These are phyloP conservation scores for Coniferiporia sulphurascens DNA, from an alignment of 1,284 basidiomycete genomes.

Conservation along the genomic window DNA sequence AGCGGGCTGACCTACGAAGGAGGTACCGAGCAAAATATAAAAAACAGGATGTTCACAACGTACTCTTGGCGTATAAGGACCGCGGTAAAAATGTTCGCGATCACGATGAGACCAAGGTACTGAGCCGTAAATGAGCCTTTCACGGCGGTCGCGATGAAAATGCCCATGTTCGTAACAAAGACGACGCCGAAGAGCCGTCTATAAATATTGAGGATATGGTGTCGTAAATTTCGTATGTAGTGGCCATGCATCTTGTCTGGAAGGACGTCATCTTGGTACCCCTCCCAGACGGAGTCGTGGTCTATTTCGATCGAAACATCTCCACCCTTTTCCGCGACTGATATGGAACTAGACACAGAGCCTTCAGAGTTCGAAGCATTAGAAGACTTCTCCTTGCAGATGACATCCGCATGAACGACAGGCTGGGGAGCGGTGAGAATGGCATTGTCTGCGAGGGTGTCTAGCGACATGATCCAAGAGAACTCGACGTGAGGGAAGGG, in stretches of 20 bases:
- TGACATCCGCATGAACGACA: too few relatives aligned
- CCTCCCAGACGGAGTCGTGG: conserved; percentile 21
- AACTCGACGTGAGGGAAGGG: too few relatives aligned
- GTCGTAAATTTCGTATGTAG: conserved; percentile 22
- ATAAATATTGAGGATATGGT: conserved; percentile 24
- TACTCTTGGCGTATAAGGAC: conserved; percentile 35
- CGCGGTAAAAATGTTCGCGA: conserved; percentile 33
- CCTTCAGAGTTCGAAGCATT: too few relatives aligned
- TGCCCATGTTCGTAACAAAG: conserved; percentile 24
- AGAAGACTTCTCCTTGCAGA: too few relatives aligned
- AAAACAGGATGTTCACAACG: conserved; percentile 33
- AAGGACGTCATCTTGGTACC: conserved; percentile 22
- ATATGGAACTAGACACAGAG: not conserved
- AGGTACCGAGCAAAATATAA: conserved; percentile 29
- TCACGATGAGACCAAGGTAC: conserved; percentile 30
- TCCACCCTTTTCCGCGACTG: not conserved
- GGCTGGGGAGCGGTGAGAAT: too few relatives aligned
- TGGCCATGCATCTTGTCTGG: conserved; percentile 23
- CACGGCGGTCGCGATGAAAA: conserved; percentile 21
- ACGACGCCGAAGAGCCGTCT: conserved; percentile 24
- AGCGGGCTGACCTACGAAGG: conserved; percentile 26
- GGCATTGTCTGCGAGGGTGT: too few relatives aligned
- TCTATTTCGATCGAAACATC: not conserved
- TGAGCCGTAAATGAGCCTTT: conserved; percentile 18
- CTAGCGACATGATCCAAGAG: too few relatives aligned